phyloP scores from a whole-genome alignment of 805 yeast species.

The Saturnispora sekii region DNA sequence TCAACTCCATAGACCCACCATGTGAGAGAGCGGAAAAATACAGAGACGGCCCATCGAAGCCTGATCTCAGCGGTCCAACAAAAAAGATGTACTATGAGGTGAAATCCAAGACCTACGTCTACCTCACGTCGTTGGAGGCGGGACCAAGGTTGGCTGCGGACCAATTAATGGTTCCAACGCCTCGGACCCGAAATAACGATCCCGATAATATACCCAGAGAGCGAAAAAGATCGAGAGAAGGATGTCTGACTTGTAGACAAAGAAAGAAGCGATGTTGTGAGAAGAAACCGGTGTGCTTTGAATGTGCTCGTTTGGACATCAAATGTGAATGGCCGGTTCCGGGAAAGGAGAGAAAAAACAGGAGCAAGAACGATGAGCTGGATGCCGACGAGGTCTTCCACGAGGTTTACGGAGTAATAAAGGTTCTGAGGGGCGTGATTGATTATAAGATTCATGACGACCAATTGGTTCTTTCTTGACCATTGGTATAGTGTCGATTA shows the following conservation, averaged over 20 bases:
- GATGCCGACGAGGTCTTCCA: conserved; percentile 47
- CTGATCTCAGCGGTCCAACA: background rate
- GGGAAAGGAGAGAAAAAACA: conserved; percentile 50
- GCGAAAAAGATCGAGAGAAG: conserved; percentile 52
- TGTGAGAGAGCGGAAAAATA: too few relatives aligned
- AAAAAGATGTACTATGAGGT: background rate
- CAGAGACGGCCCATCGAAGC: background rate
- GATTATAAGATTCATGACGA: conserved; percentile 31
- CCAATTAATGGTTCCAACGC: too few relatives aligned
- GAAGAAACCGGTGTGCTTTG: conserved; percentile 52
- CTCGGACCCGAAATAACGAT: background rate
- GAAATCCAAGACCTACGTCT: background rate
- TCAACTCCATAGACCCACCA: too few relatives aligned
- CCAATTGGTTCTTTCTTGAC: background rate
- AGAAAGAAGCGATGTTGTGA: conserved; percentile 77
- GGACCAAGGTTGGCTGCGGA: too few relatives aligned
- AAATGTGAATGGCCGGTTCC: conserved; percentile 69
- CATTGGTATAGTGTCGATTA: background rate
- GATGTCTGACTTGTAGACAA: conserved; percentile 70
- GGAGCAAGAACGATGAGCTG: conserved; percentile 39
- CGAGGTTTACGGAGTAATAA: conserved; percentile 47
- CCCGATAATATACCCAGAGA: conserved; percentile 13
- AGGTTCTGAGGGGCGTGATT: conserved; percentile 54
- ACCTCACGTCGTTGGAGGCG: background rate
- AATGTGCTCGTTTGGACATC: conserved; percentile 55